These are phyloP conservation scores for Boletellus ananiceps DNA, from an alignment of 768 basidiomycete species.

Conservation along the genomic window DNA sequence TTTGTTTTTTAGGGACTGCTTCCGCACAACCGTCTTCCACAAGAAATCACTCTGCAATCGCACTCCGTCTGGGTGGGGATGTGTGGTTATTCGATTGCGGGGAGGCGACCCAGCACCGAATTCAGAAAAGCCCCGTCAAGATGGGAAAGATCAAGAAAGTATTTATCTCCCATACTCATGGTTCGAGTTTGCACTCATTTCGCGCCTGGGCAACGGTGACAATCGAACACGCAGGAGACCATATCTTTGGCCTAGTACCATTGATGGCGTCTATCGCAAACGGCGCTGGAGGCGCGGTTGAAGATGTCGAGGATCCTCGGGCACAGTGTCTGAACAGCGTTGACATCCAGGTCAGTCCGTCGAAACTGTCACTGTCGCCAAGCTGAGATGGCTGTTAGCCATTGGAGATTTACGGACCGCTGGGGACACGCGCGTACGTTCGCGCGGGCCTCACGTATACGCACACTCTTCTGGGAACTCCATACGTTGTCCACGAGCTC, in stretches of 20 bases:
- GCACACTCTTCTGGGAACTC: conserved; percentile 56
- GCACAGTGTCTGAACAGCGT: conserved; percentile 14
- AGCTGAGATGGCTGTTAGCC: conserved; percentile 38
- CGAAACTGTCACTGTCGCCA: neutral
- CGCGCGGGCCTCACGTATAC: conserved; percentile 65
- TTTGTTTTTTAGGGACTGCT: conserved; percentile 79
- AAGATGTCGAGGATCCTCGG: conserved; percentile 59
- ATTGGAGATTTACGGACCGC: conserved; percentile 82
- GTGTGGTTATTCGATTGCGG: conserved; percentile 87
- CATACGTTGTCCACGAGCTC: conserved; percentile 83
- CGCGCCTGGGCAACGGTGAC: neutral
- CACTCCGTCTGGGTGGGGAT: conserved; percentile 60
- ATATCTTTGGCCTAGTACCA: conserved; percentile 73
- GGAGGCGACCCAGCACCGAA: conserved; percentile 75
- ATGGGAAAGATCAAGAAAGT: conserved; percentile 79
- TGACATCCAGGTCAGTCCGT: conserved; percentile 16
- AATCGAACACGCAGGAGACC: conserved; percentile 53
- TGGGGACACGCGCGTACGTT: conserved; percentile 78
- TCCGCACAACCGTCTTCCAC: conserved; percentile 79
- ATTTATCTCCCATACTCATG: conserved; percentile 88
- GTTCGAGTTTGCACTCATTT: conserved; percentile 32
- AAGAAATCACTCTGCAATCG: conserved; percentile 71
- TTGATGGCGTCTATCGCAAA: conserved; percentile 66
- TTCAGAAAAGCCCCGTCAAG: conserved; percentile 68
- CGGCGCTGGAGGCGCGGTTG: conserved; percentile 64